A percentile compares a stretch with the other conserved stretches of the same genome.
These are phyloP conservation scores for Chlamydomonas incerta DNA, from an alignment of 139 green algal genomes.

Conservation along the genomic window DNA sequence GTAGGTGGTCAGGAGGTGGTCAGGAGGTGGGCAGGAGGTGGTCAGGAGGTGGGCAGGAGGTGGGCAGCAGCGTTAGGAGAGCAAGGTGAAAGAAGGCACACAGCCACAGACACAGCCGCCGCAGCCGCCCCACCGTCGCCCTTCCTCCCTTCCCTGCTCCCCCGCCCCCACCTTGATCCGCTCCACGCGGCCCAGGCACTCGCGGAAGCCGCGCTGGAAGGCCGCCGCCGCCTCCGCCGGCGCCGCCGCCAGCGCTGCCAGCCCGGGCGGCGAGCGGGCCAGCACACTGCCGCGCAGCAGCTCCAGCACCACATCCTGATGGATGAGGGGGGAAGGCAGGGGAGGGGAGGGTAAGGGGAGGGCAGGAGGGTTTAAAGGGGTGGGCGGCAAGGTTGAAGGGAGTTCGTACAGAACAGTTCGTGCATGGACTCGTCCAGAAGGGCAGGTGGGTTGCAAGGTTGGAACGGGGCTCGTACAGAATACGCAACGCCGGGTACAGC, in stretches of 20 bases:
- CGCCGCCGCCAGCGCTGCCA: constrained; percentile 22
- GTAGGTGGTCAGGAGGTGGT: not conserved
- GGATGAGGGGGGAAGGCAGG: not conserved
- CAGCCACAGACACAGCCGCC: not conserved
- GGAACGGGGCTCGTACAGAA: no score
- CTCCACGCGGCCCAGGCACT: constrained; percentile 54
- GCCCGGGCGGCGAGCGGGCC: constrained; percentile 30
- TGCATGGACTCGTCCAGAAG: no score
- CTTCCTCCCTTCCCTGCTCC: not conserved
- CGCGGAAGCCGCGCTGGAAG: constrained; percentile 70
- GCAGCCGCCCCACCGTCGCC: not conserved
- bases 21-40: no score
- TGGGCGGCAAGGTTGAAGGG: no score
- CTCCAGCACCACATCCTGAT: constrained; percentile 21
- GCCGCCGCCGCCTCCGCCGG: constrained; percentile 36
- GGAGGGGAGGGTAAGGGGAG: not conserved
- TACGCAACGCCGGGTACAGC: no score
- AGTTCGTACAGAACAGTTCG: no score
- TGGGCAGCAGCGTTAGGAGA: no score
- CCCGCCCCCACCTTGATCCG: constrained; percentile 69
- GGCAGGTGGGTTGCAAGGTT: no score
- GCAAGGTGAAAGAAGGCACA: no score
- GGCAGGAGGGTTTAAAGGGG: no score
- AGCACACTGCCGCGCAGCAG: constrained; percentile 43
- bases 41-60: no score